Percentiles rank a stretch among this genome's conserved stretches.
phyloP scores from a whole-genome alignment of 73 alveolate genomes.

The Tetrahymena malaccensis region DNA sequence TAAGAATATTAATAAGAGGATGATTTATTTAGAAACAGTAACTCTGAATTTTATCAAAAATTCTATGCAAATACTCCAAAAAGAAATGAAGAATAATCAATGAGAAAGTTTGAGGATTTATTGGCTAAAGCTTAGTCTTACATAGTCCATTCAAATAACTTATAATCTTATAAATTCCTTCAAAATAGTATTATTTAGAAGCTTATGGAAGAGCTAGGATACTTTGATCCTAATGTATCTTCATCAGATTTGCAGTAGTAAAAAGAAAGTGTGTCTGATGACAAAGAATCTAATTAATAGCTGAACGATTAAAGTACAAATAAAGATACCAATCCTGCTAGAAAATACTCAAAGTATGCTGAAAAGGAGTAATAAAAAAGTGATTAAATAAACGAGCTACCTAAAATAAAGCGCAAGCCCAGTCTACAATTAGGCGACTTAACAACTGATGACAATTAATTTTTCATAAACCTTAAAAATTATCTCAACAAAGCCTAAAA shows the following conservation, averaged over 20 bases:
- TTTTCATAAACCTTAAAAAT: not conserved
- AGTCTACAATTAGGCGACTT: not conserved
- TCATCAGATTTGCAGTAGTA: not conserved
- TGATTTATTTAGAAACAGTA: not conserved
- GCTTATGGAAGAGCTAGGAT: not conserved
- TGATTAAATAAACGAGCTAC: not conserved
- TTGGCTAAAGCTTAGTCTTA: not conserved
- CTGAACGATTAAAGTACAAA: not conserved
- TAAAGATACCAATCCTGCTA: not conserved
- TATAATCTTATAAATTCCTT: not conserved
- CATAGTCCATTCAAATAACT: not conserved
- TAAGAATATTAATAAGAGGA: not conserved
- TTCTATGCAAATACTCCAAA: not conserved
- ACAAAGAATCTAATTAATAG: not conserved
- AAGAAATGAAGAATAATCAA: not conserved
- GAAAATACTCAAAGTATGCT: not conserved
- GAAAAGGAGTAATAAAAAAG: not conserved
- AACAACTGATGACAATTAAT: not conserved
- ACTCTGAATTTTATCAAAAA: not conserved
- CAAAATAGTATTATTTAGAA: not conserved
- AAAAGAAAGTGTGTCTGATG: not conserved
- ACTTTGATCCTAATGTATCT: not conserved
- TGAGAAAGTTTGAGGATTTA: not conserved
- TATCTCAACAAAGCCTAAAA: not conserved
- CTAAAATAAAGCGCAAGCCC: not conserved